Conservation (phyloP, 2,329 filamentous ascomycete genomes). For the Claviceps cyperi region DNA sequence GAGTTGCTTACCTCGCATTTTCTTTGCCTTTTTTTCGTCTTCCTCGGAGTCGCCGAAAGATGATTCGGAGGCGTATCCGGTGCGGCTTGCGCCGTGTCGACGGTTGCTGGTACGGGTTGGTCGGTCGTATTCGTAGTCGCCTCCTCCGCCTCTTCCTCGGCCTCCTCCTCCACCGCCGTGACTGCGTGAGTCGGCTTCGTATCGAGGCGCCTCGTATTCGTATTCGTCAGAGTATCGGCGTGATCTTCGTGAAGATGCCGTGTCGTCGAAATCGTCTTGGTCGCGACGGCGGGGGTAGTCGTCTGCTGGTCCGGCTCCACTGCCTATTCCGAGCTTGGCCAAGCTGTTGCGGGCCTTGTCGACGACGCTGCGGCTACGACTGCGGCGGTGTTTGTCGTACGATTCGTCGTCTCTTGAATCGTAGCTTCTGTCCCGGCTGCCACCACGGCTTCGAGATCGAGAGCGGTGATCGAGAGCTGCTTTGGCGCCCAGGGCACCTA, state of each 20-base stretch:
- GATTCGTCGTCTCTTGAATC: conserved; percentile 29
- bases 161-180: conserved; percentile 16
- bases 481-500: conserved; percentile 47
- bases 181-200: conserved; percentile 15
- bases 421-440: conserved; percentile 29
- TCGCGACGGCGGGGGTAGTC: conserved; percentile 26
- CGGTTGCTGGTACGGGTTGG: conserved; percentile 24
- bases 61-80: conserved; percentile 33
- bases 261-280: conserved; percentile 30
- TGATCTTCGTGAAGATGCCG: conserved; percentile 23
- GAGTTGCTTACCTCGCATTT: conserved; percentile 49
- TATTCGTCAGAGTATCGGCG: conserved; percentile 30
- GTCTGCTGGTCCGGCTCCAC: conserved; percentile 23
- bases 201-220: conserved; percentile 28
- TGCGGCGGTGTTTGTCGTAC: conserved; percentile 27
- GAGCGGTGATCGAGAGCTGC: conserved; percentile 35
- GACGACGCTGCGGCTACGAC: conserved; percentile 52
- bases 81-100: conserved; percentile 26
- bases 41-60: conserved; percentile 44
- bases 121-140: conserved; percentile 35
- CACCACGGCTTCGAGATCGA: conserved; percentile 36
- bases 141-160: conserved; percentile 15
- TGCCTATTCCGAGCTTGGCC: conserved; percentile 46
- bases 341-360: conserved; percentile 46
- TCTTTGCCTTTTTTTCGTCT: conserved; percentile 38